These are phyloP conservation scores for Posidonia australis DNA, from an alignment of 106 monocot genomes.

Conservation along the genomic window DNA sequence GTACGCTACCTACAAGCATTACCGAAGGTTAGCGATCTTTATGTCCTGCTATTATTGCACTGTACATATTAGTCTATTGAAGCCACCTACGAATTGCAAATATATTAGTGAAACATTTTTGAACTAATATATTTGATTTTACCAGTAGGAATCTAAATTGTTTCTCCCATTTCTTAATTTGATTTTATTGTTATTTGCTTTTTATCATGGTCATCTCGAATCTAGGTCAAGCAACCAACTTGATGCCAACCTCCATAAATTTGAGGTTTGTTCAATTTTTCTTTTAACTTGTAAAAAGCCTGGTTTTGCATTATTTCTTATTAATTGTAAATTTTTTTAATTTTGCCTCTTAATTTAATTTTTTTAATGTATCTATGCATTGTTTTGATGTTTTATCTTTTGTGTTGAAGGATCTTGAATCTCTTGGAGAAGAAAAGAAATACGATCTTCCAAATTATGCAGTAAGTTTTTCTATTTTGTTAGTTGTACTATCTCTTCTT, in stretches of 20 bases:
- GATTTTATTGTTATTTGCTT: neutral
- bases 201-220: neutral
- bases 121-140: neutral
- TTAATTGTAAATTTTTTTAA: neutral
- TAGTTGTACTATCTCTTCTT: too few relatives aligned
- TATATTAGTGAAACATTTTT: neutral
- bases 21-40: slow-evolving; percentile 15
- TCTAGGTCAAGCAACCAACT: slow-evolving; percentile 30
- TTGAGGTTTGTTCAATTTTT: slow-evolving; percentile 15
- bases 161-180: neutral
- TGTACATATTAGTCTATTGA: too few relatives aligned
- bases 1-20: slow-evolving; percentile 46
- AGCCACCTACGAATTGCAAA: too few relatives aligned
- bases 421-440: slow-evolving; percentile 28
- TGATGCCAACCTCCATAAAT: neutral
- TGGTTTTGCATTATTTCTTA: too few relatives aligned
- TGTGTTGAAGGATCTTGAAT: slow-evolving; percentile 23
- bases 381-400: slow-evolving; percentile 6
- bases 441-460: slow-evolving; percentile 42
- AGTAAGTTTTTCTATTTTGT: slow-evolving; percentile 28
- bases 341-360: neutral
- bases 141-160: neutral
- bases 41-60: neutral
- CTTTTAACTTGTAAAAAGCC: neutral
- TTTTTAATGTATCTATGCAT: neutral